phyloP scores from a whole-genome alignment of 2,329 filamentous ascomycete species.

The Intubia oerlemansii region DNA sequence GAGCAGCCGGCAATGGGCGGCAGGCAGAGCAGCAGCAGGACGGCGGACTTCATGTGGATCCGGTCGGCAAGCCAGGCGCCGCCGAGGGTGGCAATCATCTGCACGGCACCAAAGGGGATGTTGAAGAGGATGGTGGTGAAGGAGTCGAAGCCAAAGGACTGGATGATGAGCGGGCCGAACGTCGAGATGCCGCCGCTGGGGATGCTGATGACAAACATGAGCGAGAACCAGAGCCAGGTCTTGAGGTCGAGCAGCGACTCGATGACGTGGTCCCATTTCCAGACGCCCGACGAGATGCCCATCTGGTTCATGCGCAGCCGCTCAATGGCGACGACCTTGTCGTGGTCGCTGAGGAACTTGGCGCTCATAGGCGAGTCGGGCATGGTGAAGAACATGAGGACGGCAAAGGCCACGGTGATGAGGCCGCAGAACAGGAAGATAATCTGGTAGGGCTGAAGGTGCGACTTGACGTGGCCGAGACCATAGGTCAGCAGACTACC shows the following conservation, averaged over 20 bases:
- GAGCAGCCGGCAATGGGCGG: slow-evolving; percentile 11
- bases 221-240: slow-evolving; percentile 35
- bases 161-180: slow-evolving; percentile 29
- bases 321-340: slow-evolving; percentile 31
- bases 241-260: slow-evolving; percentile 36
- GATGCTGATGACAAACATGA: slow-evolving; percentile 29
- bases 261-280: slow-evolving; percentile 26
- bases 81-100: slow-evolving; percentile 31
- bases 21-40: slow-evolving; percentile 13
- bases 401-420: slow-evolving; percentile 24
- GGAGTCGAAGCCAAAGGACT: slow-evolving; percentile 27
- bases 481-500: slow-evolving; percentile 36
- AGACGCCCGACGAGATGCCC: slow-evolving; percentile 28
- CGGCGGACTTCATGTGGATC: slow-evolving; percentile 32
- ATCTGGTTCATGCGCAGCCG: slow-evolving; percentile 31
- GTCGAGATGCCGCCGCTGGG: slow-evolving; percentile 33
- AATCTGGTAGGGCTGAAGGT: slow-evolving; percentile 20
- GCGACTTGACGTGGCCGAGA: slow-evolving; percentile 31
- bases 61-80: slow-evolving; percentile 31
- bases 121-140: slow-evolving; percentile 31
- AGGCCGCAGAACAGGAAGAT: slow-evolving; percentile 33
- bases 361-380: slow-evolving; percentile 27
- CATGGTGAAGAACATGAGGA: slow-evolving; percentile 24
- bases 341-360: slow-evolving; percentile 26
- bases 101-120: slow-evolving; percentile 32